phyloP scores from a whole-genome alignment of 768 basidiomycete genomes.

The Coprinopsis sp. region DNA sequence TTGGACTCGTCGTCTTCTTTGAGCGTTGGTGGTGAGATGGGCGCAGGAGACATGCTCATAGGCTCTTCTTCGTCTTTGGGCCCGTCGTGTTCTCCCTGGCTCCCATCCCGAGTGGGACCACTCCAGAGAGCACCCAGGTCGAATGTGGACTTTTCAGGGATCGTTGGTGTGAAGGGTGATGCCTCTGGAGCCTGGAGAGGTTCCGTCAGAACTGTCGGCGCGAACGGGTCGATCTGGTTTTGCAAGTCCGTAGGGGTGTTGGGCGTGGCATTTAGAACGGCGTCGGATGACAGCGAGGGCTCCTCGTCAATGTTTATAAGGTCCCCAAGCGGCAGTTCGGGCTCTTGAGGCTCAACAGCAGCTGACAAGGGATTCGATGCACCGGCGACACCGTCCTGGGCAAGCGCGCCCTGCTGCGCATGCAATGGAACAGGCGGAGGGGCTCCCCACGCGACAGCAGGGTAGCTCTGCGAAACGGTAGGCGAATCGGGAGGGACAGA shows the following conservation, averaged over 20 bases:
- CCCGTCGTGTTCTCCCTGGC: slow-evolving; percentile 12
- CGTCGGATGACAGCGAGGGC: slow-evolving; percentile 16
- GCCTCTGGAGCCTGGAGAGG: slow-evolving; percentile 35
- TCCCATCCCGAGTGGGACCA: slow-evolving; percentile 32
- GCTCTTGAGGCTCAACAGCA: slow-evolving; percentile 39
- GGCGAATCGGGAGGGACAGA: slow-evolving; percentile 77
- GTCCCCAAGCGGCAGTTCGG: slow-evolving; percentile 69
- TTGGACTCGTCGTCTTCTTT: slow-evolving; percentile 28
- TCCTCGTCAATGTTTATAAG: slow-evolving; percentile 78
- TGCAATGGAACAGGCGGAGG: slow-evolving; percentile 55
- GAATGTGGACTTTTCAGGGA: slow-evolving; percentile 54
- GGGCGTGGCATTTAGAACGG: slow-evolving; percentile 1
- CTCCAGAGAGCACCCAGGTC: slow-evolving; percentile 73
- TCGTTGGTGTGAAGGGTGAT: slow-evolving; percentile 44
- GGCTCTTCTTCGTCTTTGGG: slow-evolving; percentile 9
- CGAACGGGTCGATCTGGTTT: slow-evolving; percentile 7
- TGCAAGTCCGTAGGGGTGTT: neutral
- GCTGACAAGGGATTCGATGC: slow-evolving; percentile 18
- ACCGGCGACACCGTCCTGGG: slow-evolving; percentile 11
- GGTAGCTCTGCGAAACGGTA: slow-evolving; percentile 36
- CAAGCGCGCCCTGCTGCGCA: slow-evolving; percentile 25
- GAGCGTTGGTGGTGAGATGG: slow-evolving; percentile 9
- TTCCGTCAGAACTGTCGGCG: slow-evolving; percentile 10
- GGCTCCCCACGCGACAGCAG: slow-evolving; percentile 48
- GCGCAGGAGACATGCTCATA: slow-evolving; percentile 10